Evolutionary conservation across 2,329 filamentous ascomycete genomes (phyloP), one percentile per base, ranked within the genome.

Genomic region (Domatiomyces catenatus): DNA sequence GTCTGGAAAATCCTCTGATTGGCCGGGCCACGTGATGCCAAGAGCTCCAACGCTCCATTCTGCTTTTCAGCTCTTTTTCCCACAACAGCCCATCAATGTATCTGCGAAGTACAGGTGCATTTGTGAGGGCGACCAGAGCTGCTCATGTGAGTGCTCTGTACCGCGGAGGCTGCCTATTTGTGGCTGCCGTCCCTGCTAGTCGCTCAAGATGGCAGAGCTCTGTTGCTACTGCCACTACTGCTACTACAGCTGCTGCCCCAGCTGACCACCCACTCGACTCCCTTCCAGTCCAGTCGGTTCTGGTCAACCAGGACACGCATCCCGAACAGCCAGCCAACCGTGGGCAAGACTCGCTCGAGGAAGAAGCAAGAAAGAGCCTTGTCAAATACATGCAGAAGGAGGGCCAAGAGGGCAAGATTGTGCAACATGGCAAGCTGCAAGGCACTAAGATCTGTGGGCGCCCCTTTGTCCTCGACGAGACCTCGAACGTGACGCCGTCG

Each of bases 401-500:
- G 17, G 46, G 28, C 2, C 50, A 50, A 47, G 48, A 47, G 19
- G 56, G 55, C 47, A 55, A 55, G 17, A 55, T 56, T 17, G 39
- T 55, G 17, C 52, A 48, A 7, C 43, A 36, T 47, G 49, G 28
- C 20, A n/a, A 47, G 8, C 24, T 48, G n/a, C 52, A 56, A 6
- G 56, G 56, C 8, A 50, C 52, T 18, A 56, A 52, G 8, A 56
- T 60, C n/a, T n/a, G 54, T 26, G 55, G 55, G 7, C 46, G 50
- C 17, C 50, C 55, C 2, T 58, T 54, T 46, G 39, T 57, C 17
- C 58, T 58, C 42, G 88, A 96, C 64, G 67, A 75, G 48, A 95
- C 87, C 84, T 92, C 84, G 67, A 98, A 98, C 67, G 75, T 85
- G 12, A 81, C 90, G 2, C 61, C 76, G 22, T 83, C 81, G 50